A percentile compares a stretch with the other conserved stretches of the same genome.
Conservation (phyloP, 352 stramenopile genomes). For the Thalassiosira delicatula region DNA sequence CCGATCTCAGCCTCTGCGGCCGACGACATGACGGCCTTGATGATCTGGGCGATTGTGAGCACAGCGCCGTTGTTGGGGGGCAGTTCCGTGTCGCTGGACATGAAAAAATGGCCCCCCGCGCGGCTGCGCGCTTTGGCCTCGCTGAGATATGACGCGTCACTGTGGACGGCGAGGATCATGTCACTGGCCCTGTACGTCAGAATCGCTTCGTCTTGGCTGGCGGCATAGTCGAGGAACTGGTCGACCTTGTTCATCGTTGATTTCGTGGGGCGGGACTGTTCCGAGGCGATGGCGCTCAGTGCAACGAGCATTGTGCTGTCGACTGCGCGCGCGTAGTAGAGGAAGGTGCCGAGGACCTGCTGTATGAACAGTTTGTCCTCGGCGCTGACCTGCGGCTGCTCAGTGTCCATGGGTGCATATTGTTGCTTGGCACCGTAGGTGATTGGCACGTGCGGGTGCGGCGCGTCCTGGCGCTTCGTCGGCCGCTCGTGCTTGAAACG, state of each 20-base stretch:
- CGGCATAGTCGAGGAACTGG: slow-evolving; percentile 3
- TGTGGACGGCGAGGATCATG: neutral
- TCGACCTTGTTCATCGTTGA: neutral
- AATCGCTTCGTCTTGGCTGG: neutral
- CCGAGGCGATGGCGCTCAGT: neutral
- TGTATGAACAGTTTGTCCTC: neutral
- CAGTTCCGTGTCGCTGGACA: neutral
- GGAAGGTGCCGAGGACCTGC: neutral
- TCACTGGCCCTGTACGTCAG: neutral
- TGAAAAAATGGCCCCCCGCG: neutral
- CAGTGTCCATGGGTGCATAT: neutral
- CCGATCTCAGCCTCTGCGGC: neutral
- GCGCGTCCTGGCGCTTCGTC: neutral
- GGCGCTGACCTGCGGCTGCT: too few relatives aligned
- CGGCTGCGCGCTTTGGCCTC: neutral
- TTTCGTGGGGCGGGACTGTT: neutral
- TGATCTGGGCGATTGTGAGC: neutral
- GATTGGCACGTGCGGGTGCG: neutral
- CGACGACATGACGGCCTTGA: slow-evolving; percentile 2
- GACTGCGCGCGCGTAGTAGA: neutral
- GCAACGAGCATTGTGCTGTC: neutral
- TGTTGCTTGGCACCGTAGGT: neutral
- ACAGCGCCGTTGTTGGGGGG: neutral
- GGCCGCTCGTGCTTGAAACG: slow-evolving; percentile 2
- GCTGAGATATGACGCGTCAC: neutral